Evolutionary conservation across 257 asterid species (phyloP), one percentile per base, ranked within the genome.

Genomic region (Solanum virginianum): DNA sequence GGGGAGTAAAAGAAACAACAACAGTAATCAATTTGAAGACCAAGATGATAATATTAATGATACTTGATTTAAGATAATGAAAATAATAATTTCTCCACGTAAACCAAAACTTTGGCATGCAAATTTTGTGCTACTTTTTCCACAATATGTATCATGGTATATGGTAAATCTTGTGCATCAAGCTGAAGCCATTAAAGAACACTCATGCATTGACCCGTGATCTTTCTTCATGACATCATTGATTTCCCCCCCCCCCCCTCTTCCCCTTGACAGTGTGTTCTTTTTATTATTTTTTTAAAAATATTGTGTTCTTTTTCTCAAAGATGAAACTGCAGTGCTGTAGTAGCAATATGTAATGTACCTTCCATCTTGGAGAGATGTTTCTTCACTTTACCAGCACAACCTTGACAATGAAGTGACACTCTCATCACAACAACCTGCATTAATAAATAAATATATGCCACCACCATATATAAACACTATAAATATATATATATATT

Each of bases 371-470:
- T 93, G 84, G 98, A 92, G 17, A 93, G 82, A 90, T 95, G 97
- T 84, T 91, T 95, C 92, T 90, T 92, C 17, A 95, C 89, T 92
- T 93, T 93, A 77, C 93, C 93, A 85, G 98, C 98, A 85, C 98
- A 95, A 26, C 95, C 98, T 92, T 94, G 92, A 83, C 98, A 95
- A 85, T 95, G 98, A 84, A 95, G 90, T 20, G 98, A 92, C n/a
- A 95, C 97, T 86, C 93, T 95, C 98, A 95, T 89, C 63, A 92
- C 98, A 87, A 92, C 98, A 84, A 94, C 96, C 98, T 93, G 90
- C 68, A 77, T 51, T 3, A 72, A 72, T 41, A 63, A 63, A 63
- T 2, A 26, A 60, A 56, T 6, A 65, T 17, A 65, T 20, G 55
- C 83, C 83, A 87, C 56, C 70, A 47, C 12, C 41, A 13, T 36